Conservation (phyloP, 1,284 basidiomycete species). For the Cystobasidium pallidum region DNA sequence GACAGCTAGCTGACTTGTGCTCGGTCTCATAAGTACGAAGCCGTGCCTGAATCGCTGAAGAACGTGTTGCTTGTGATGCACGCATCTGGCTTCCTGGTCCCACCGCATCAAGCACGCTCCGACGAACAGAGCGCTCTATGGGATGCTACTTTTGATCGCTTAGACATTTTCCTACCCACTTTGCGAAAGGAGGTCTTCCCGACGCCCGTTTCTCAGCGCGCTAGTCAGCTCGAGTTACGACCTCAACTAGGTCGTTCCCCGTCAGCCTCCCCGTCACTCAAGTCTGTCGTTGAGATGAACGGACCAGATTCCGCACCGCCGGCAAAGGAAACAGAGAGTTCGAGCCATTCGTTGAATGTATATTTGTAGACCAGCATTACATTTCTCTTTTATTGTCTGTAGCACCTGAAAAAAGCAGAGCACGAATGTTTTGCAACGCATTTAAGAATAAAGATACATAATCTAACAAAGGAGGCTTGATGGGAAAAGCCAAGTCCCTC, state of each 20-base stretch:
- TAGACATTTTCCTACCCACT: constrained; percentile 85
- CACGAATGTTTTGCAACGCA: too few species aligned
- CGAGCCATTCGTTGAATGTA: constrained; percentile 20
- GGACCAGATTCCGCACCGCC: not conserved
- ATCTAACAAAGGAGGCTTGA: too few species aligned
- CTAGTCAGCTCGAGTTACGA: constrained; percentile 39
- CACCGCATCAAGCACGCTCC: constrained; percentile 67
- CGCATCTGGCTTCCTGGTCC: constrained; percentile 77
- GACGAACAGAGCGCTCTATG: constrained; percentile 76
- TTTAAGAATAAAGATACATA: too few species aligned
- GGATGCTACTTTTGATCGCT: constrained; percentile 77
- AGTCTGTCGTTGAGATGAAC: constrained; percentile 7
- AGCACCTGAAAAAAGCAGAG: constrained; percentile 5
- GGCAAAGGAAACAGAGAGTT: constrained; percentile 6
- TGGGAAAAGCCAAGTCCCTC: too few species aligned
- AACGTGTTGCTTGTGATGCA: constrained; percentile 97
- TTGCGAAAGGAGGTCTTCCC: constrained; percentile 71
- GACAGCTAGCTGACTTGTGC: constrained; percentile 22
- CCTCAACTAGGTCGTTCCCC: constrained; percentile 36
- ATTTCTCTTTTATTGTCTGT: not conserved
- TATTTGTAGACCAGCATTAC: not conserved
- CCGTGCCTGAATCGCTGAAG: constrained; percentile 92
- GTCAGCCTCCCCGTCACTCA: constrained; percentile 23
- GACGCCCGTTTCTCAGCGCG: constrained; percentile 17
- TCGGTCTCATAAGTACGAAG: constrained; percentile 71